A percentile compares a stretch with the other conserved stretches of the same genome.
phyloP scores from a whole-genome alignment of 306 rosid genomes.

The Fagus crenata region DNA sequence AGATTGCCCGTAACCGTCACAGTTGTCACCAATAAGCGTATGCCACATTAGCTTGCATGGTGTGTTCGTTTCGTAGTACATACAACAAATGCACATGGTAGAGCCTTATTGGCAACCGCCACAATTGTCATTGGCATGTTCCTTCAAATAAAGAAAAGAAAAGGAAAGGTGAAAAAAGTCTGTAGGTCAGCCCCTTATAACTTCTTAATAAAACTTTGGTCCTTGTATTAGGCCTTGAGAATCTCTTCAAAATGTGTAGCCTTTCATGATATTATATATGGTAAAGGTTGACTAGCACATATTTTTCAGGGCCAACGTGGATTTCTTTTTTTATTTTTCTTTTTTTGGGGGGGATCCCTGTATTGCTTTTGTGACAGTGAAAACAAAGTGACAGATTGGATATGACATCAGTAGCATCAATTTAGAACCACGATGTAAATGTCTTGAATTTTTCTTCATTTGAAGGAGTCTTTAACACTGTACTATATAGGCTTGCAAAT shows the following conservation, averaged over 20 bases:
- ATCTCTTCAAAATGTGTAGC: neutral
- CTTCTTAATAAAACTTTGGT: neutral
- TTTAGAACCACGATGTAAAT: slow-evolving; percentile 4
- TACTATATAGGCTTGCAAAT: slow-evolving; percentile 83
- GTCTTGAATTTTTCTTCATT: neutral
- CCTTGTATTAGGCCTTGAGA: neutral
- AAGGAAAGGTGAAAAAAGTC: neutral
- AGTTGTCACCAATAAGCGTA: neutral
- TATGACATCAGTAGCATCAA: neutral
- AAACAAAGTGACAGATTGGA: slow-evolving; percentile 1
- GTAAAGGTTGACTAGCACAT: neutral
- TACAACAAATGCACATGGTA: neutral
- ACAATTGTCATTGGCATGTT: neutral
- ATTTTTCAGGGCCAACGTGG: neutral
- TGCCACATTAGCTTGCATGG: neutral
- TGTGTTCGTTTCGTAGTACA: neutral
- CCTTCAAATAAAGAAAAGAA: neutral
- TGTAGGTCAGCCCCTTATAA: neutral
- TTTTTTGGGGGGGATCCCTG: neutral
- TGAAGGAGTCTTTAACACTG: neutral
- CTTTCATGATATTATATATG: neutral
- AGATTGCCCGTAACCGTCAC: neutral
- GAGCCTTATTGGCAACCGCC: neutral
- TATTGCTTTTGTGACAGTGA: neutral
- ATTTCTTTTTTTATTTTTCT: too few species aligned